Conservation (phyloP, 306 rosid genomes). For the Rosa chinensis region DNA sequence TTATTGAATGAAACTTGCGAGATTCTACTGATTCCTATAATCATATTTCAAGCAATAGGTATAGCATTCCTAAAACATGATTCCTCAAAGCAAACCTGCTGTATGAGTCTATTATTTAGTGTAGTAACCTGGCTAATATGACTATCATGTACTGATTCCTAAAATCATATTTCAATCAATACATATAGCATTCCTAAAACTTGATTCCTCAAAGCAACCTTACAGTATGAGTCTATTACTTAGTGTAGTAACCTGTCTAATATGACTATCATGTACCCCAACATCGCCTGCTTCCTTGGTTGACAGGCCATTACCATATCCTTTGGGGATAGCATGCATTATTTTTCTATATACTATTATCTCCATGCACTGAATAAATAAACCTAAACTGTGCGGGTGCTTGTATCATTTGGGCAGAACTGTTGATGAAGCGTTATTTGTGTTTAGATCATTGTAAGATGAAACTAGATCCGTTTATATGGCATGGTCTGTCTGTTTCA, state of each 20-base stretch:
- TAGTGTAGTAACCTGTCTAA: neutral
- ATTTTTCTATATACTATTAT: neutral
- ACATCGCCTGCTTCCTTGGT: neutral
- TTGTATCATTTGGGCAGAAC: neutral
- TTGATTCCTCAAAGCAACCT: neutral
- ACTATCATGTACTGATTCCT: neutral
- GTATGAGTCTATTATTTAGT: too few relatives aligned
- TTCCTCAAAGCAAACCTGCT: too few relatives aligned
- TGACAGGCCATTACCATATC: neutral
- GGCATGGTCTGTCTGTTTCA: neutral
- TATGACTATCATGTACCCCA: too few relatives aligned
- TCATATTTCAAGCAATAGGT: too few relatives aligned
- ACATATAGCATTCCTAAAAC: neutral
- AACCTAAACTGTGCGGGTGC: neutral
- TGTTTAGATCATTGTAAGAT: neutral
- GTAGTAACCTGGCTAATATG: neutral
- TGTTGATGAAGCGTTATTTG: neutral
- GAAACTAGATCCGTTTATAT: neutral
- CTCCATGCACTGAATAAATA: neutral
- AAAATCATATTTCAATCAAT: neutral
- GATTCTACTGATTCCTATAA: too few relatives aligned
- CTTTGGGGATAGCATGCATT: neutral
- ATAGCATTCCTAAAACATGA: too few relatives aligned
- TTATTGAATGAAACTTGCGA: neutral
- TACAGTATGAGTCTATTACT: neutral